phyloP scores from a whole-genome alignment of 139 green algal genomes.

The Chlamydomonas schloesseri region DNA sequence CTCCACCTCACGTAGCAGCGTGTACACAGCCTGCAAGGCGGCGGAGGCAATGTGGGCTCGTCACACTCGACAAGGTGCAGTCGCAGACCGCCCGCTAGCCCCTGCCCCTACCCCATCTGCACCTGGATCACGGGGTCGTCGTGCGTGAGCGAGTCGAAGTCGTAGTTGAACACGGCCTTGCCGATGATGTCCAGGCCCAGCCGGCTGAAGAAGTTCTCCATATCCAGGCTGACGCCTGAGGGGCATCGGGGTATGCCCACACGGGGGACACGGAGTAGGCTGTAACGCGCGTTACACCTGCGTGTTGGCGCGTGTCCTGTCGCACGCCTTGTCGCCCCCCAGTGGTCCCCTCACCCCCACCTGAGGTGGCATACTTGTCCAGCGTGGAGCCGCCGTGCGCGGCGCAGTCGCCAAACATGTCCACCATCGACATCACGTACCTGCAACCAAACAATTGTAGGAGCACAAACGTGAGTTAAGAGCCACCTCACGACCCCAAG shows the following conservation, averaged over 20 bases:
- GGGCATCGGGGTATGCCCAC: too few species aligned
- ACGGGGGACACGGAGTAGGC: too few species aligned
- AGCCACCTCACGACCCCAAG: too few species aligned
- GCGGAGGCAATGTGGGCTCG: background rate
- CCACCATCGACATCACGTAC: conserved; percentile 85
- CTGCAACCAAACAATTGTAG: too few species aligned
- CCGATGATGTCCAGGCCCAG: conserved; percentile 98
- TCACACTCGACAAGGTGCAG: too few species aligned
- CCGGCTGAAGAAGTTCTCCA: conserved; percentile 96
- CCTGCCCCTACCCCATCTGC: background rate
- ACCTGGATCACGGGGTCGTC: conserved; percentile 93
- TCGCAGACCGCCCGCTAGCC: too few species aligned
- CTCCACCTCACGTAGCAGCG: conserved; percentile 92
- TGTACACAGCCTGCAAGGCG: conserved; percentile 91
- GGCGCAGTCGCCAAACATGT: conserved; percentile 92
- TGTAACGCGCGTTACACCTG: too few species aligned
- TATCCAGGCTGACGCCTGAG: conserved; percentile 75
- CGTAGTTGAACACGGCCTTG: conserved; percentile 99
- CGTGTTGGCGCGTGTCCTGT: too few species aligned
- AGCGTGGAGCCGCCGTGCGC: conserved; percentile 75
- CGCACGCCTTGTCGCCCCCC: too few species aligned
- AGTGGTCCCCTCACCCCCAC: too few species aligned
- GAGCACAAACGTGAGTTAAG: too few species aligned
- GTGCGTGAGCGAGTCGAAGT: conserved; percentile 92
- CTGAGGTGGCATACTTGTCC: conserved; percentile 44